These are phyloP conservation scores for Cryptomeria japonica DNA, from an alignment of 75 land plant genomes.

Conservation along the genomic window DNA sequence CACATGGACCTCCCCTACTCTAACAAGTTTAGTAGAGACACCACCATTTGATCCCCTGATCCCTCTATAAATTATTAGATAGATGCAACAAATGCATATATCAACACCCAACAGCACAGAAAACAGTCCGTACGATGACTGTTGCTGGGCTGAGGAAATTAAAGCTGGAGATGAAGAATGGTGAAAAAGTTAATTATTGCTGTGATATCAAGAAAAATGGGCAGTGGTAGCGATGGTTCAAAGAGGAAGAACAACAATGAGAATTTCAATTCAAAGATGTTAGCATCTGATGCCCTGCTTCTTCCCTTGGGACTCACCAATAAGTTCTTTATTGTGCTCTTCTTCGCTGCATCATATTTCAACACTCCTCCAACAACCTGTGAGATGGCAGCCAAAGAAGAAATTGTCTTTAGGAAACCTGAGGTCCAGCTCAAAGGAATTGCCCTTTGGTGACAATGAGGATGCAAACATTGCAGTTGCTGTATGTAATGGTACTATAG, in stretches of 20 bases:
- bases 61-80: too few relatives aligned
- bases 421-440: constrained; percentile 9
- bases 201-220: background rate
- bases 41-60: too few relatives aligned
- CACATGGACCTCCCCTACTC: too few relatives aligned
- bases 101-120: too few relatives aligned
- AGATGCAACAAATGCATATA: too few relatives aligned
- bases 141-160: too few relatives aligned
- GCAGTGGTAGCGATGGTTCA: background rate
- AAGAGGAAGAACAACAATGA: background rate
- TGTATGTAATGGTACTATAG: constrained; percentile 41
- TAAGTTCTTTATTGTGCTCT: constrained; percentile 58
- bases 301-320: constrained; percentile 68
- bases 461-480: constrained; percentile 29
- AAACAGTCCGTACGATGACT: too few relatives aligned
- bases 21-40: too few relatives aligned
- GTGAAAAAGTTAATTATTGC: too few relatives aligned
- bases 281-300: constrained; percentile 66
- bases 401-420: background rate
- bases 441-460: too few relatives aligned
- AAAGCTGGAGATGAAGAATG: too few relatives aligned
- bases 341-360: constrained; percentile 54
- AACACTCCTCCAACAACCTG: too few relatives aligned
- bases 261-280: background rate
- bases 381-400: background rate